Conservation (phyloP, 2,329 filamentous ascomycete genomes). For the Raffaelea arxii region DNA sequence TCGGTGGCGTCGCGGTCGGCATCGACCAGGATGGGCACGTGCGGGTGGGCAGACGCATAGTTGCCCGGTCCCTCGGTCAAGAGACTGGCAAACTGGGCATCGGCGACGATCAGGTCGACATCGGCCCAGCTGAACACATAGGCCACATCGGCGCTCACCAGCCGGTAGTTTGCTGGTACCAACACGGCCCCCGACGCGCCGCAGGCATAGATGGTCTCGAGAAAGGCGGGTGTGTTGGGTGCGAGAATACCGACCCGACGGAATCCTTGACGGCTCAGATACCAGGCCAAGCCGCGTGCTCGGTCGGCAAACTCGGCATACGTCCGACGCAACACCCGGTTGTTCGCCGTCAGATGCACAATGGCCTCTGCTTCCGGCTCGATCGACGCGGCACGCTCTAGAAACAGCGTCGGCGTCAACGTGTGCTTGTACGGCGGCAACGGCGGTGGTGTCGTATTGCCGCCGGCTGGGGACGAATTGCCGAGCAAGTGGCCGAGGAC, state of each 20-base stretch:
- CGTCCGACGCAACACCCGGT: conserved; percentile 60
- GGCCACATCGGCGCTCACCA: conserved; percentile 75
- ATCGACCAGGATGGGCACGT: conserved; percentile 68
- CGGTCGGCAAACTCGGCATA: conserved; percentile 81
- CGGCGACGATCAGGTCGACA: conserved; percentile 78
- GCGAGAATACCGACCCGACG: conserved; percentile 76
- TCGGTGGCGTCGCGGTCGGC: conserved; percentile 68
- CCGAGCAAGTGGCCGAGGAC: conserved; percentile 40
- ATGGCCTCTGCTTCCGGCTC: conserved; percentile 81
- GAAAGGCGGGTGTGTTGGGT: conserved; percentile 89
- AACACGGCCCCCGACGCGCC: conserved; percentile 71
- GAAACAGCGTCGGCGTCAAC: conserved; percentile 78
- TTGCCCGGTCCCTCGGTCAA: conserved; percentile 37
- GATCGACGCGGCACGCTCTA: conserved; percentile 71
- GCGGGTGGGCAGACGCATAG: conserved; percentile 51
- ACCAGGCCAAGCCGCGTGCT: conserved; percentile 81
- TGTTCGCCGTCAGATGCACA: conserved; percentile 74
- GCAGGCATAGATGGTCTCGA: conserved; percentile 84
- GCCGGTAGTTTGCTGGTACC: conserved; percentile 52
- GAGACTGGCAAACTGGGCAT: conserved; percentile 66
- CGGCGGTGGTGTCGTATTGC: conserved; percentile 16
- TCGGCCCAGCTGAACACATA: conserved; percentile 89
- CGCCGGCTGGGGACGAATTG: conserved; percentile 17
- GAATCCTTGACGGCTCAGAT: conserved; percentile 61
- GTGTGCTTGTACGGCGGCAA: conserved; percentile 55